phyloP scores from a whole-genome alignment of 2,329 filamentous ascomycete genomes.

The Fusarium guadeloupense region DNA sequence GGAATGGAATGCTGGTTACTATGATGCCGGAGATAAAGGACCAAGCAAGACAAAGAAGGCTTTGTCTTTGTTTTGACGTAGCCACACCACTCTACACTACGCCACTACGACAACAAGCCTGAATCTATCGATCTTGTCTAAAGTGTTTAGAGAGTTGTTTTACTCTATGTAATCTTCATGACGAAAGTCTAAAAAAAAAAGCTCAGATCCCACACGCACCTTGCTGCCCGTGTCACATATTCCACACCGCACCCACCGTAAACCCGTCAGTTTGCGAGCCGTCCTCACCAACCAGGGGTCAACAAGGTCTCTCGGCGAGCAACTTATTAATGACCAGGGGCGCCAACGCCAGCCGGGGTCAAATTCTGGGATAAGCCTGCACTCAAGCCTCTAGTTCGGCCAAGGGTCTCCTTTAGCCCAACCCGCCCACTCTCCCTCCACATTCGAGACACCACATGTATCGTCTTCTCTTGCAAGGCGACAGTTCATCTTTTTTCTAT shows the following conservation, averaged over 20 bases:
- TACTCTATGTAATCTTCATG: too few relatives aligned
- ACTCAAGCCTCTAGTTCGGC: conserved; percentile 24
- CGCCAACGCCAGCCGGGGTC: conserved; percentile 25
- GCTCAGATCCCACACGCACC: conserved; percentile 3
- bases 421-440: conserved; percentile 40
- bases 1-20: conserved; percentile 29
- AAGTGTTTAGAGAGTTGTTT: neutral
- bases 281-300: conserved; percentile 30
- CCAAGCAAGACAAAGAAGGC: conserved; percentile 11
- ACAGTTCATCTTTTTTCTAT: conserved; percentile 38
- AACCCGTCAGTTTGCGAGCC: conserved; percentile 33
- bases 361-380: conserved; percentile 33
- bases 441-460: conserved; percentile 48
- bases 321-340: conserved; percentile 29
- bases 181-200: conserved; percentile 8
- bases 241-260: conserved; percentile 44
- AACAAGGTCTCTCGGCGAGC: conserved; percentile 25
- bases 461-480: conserved; percentile 40
- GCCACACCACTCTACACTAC: neutral
- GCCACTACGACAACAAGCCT: conserved; percentile 9
- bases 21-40: conserved; percentile 12
- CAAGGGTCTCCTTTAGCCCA: conserved; percentile 40
- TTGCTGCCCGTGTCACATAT: conserved; percentile 21
- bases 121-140: conserved; percentile 1
- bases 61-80: too few relatives aligned